phyloP scores from a whole-genome alignment of 768 basidiomycete species.

The Phanerodontia chrysosporium region DNA sequence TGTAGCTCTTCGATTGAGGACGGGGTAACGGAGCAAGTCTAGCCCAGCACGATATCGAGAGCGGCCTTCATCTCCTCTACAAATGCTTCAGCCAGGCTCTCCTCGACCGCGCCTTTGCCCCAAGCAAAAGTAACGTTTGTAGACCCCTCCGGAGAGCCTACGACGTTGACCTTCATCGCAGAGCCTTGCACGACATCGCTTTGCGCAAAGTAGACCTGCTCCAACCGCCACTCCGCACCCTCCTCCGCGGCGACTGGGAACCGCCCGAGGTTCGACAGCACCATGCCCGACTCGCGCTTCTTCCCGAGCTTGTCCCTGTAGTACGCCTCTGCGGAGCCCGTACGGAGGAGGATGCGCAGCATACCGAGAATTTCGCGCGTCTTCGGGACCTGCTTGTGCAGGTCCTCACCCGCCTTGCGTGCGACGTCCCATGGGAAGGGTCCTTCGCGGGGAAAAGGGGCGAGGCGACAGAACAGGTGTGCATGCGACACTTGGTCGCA shows the following conservation, averaged over 20 bases:
- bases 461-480: neutral
- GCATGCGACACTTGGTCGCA: constrained; percentile 31
- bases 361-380: neutral
- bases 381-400: neutral
- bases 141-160: constrained; percentile 11
- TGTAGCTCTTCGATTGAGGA: no score
- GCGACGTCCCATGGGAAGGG: constrained; percentile 1
- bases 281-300: neutral
- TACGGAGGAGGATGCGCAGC: neutral
- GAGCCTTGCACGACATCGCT: constrained; percentile 2
- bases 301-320: constrained; percentile 5
- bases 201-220: constrained; percentile 3
- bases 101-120: neutral
- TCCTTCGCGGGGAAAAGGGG: neutral
- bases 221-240: neutral
- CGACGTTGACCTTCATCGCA: constrained; percentile 10
- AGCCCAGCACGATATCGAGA: no score
- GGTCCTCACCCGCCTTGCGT: no score
- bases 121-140: neutral
- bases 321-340: neutral
- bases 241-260: neutral
- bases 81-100: neutral
- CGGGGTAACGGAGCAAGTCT: no score
- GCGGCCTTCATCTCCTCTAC: neutral
- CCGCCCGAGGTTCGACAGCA: neutral